Conservation (phyloP, 2,329 filamentous ascomycete species). For the Xenoacremonium recifei region DNA sequence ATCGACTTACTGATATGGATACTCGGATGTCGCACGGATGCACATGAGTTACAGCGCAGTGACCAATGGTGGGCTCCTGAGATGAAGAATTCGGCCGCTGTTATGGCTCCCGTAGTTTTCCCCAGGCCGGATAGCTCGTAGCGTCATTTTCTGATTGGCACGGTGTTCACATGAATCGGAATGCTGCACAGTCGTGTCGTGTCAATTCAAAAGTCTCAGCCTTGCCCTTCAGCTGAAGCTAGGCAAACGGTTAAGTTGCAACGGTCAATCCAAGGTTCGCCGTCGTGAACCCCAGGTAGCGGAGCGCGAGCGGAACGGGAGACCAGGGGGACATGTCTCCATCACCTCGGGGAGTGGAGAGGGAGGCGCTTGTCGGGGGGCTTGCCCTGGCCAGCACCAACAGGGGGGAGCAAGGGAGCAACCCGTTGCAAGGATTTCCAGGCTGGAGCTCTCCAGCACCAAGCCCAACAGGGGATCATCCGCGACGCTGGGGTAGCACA, state of each 20-base stretch:
- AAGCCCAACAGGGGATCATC: constrained; percentile 21
- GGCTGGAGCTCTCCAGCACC: constrained; percentile 5
- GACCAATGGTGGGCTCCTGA: too few relatives aligned
- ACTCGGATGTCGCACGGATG: too few relatives aligned
- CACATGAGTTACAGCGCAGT: too few relatives aligned
- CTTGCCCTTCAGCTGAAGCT: constrained; percentile 1
- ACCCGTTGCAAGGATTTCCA: too few relatives aligned
- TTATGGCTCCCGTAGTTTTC: too few relatives aligned
- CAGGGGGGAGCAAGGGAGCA: too few relatives aligned
- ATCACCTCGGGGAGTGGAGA: constrained; percentile 25
- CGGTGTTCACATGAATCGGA: neutral
- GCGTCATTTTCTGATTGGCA: neutral
- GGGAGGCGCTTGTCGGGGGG: constrained; percentile 21
- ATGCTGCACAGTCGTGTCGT: neutral
- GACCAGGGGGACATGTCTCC: constrained; percentile 26
- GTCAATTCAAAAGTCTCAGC: neutral
- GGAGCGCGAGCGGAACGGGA: constrained; percentile 20
- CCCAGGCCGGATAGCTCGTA: too few relatives aligned
- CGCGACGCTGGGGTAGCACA: constrained; percentile 17
- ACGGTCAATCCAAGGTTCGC: constrained; percentile 22
- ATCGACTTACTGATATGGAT: too few relatives aligned
- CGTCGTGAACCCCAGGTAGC: constrained; percentile 22
- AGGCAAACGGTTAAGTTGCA: constrained; percentile 17
- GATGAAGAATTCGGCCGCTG: too few relatives aligned
- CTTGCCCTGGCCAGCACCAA: constrained; percentile 14